A percentile compares a stretch with the other conserved stretches of the same genome.
These are phyloP conservation scores for Claviceps sp. DNA, from an alignment of 2,329 filamentous ascomycete species.

Conservation along the genomic window DNA sequence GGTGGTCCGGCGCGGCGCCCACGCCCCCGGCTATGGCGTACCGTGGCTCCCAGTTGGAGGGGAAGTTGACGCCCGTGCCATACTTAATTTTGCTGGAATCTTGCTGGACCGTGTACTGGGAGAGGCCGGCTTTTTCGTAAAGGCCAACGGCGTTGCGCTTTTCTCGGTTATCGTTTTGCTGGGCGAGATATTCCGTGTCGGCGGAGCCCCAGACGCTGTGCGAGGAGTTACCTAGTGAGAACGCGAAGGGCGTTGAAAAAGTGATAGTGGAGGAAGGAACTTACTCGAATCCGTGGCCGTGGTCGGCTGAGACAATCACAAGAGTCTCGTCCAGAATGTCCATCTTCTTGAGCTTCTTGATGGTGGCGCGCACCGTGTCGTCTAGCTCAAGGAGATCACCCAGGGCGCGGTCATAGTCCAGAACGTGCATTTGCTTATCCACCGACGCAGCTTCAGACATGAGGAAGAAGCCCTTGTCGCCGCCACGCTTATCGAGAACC, in stretches of 20 bases:
- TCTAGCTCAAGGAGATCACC: slow-evolving; percentile 78
- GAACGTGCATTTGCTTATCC: slow-evolving; percentile 78
- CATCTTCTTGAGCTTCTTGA: slow-evolving; percentile 53
- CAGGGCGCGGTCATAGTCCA: slow-evolving; percentile 77
- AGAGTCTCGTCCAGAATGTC: slow-evolving; percentile 62
- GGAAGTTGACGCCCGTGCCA: slow-evolving; percentile 62
- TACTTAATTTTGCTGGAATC: slow-evolving; percentile 46
- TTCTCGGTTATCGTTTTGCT: slow-evolving; percentile 49
- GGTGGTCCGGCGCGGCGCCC: slow-evolving; percentile 57
- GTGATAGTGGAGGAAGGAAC: slow-evolving; percentile 5
- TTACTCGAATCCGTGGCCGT: slow-evolving; percentile 73
- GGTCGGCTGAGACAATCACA: slow-evolving; percentile 71
- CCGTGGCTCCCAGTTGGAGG: slow-evolving; percentile 70
- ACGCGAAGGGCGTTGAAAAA: not conserved
- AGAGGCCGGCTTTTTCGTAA: slow-evolving; percentile 63
- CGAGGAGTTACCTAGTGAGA: not conserved
- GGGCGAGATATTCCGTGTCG: slow-evolving; percentile 63
- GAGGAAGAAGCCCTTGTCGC: slow-evolving; percentile 67
- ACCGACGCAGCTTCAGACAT: slow-evolving; percentile 80
- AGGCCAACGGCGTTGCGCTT: slow-evolving; percentile 65
- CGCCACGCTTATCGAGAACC: slow-evolving; percentile 53
- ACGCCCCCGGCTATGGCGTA: slow-evolving; percentile 68
- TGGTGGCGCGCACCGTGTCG: slow-evolving; percentile 65
- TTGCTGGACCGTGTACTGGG: slow-evolving; percentile 52
- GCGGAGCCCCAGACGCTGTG: slow-evolving; percentile 58